These are phyloP conservation scores for Zalerion maritima DNA, from an alignment of 495 filamentous ascomycete species.

Conservation along the genomic window DNA sequence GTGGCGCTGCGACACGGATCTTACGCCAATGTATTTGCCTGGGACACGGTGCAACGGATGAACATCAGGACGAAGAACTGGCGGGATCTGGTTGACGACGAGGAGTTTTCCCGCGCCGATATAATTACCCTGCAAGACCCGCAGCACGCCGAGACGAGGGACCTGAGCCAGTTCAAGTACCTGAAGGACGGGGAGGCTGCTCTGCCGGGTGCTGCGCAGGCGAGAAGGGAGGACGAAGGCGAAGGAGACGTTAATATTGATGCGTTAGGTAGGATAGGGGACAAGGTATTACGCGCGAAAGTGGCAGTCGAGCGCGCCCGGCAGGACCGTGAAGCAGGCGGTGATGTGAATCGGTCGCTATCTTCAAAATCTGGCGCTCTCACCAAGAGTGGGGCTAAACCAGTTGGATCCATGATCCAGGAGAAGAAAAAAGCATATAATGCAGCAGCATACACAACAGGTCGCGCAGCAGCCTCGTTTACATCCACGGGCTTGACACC, in stretches of 20 bases:
- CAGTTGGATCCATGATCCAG: conserved; percentile 27
- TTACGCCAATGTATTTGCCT: conserved; percentile 88
- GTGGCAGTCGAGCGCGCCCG: conserved; percentile 77
- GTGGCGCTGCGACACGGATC: conserved; percentile 64
- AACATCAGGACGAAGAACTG: conserved; percentile 98
- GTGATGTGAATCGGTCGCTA: conserved; percentile 35
- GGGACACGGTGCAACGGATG: conserved; percentile 84
- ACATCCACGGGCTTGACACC: conserved; percentile 90
- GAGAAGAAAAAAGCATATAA: conserved; percentile 54
- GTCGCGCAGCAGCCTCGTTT: conserved; percentile 82
- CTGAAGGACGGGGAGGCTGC: conserved; percentile 66
- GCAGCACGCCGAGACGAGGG: conserved; percentile 70
- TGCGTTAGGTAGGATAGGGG: conserved; percentile 61
- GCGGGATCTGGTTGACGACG: conserved; percentile 78
- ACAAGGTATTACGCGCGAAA: conserved; percentile 83
- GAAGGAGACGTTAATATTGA: conserved; percentile 59
- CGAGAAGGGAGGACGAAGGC: conserved; percentile 23
- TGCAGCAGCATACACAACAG: conserved; percentile 79
- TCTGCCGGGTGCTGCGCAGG: conserved; percentile 45
- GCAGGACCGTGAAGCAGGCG: conserved; percentile 30
- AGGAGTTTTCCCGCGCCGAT: conserved; percentile 77
- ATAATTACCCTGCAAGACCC: conserved; percentile 96
- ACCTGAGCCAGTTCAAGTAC: conserved; percentile 82
- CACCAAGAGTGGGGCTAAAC: conserved; percentile 9
- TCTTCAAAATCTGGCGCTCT: conserved; percentile 15